phyloP scores from a whole-genome alignment of 371 early-diverging fungal species.

The Zancudomyces culisetae region DNA sequence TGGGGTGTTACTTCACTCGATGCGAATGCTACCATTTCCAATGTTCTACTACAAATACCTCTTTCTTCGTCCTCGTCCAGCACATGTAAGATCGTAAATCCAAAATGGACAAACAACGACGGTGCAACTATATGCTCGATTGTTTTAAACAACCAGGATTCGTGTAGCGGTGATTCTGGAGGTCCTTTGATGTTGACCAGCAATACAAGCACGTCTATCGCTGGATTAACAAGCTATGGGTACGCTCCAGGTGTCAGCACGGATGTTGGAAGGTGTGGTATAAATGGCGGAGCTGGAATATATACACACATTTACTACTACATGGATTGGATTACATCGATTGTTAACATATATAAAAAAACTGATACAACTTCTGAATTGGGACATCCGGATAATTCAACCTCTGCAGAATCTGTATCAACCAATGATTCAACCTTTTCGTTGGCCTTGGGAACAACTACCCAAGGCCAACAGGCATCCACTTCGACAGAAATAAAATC shows the following conservation, averaged over 20 bases:
- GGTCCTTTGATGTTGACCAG: slow-evolving; percentile 22
- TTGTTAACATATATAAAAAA: no score
- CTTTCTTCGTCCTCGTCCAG: neutral
- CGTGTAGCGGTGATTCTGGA: slow-evolving; percentile 29
- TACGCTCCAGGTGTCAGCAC: neutral
- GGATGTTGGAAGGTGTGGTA: neutral
- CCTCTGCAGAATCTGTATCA: no score
- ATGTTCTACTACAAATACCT: neutral
- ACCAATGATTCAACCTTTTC: no score
- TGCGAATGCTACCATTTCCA: neutral
- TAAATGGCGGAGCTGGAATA: neutral
- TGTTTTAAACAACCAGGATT: slow-evolving; percentile 14
- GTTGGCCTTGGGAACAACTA: no score
- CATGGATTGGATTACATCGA: neutral
- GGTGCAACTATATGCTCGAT: no score
- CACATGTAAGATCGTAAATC: neutral
- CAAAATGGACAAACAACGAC: neutral
- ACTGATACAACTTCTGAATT: no score
- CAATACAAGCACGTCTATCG: neutral
- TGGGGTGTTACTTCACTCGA: neutral
- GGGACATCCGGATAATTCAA: no score
- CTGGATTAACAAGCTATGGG: neutral
- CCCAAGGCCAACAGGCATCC: no score
- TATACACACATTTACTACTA: neutral
- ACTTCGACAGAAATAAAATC: no score